phyloP scores from a whole-genome alignment of 2,329 filamentous ascomycete genomes.

The Microdochium nivale region DNA sequence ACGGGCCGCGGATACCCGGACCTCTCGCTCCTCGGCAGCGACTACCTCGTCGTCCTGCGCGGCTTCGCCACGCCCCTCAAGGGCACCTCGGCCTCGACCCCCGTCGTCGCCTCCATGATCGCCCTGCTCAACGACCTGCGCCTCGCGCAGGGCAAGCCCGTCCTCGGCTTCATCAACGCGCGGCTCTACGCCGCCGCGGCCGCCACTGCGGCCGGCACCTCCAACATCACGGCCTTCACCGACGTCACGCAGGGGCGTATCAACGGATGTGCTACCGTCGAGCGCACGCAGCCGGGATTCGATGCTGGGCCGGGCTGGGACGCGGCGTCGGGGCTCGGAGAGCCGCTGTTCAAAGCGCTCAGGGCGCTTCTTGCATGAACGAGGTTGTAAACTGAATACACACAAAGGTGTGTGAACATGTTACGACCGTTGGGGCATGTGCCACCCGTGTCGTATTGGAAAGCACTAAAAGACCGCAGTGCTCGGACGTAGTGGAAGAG shows the following conservation, averaged over 20 bases:
- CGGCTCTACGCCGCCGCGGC: slow-evolving; percentile 32
- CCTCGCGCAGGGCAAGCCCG: slow-evolving; percentile 31
- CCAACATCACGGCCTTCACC: slow-evolving; percentile 14
- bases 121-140: slow-evolving; percentile 47
- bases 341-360: slow-evolving; percentile 30
- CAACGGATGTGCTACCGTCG: slow-evolving; percentile 13
- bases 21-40: slow-evolving; percentile 36
- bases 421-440: too few relatives aligned
- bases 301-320: slow-evolving; percentile 35
- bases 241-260: slow-evolving; percentile 23
- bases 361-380: slow-evolving; percentile 1
- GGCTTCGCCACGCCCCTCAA: slow-evolving; percentile 16
- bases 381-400: too few relatives aligned
- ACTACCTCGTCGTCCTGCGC: slow-evolving; percentile 28
- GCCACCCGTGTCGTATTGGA: too few relatives aligned
- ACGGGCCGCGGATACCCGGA: slow-evolving; percentile 43
- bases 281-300: slow-evolving; percentile 24
- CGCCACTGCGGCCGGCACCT: not conserved
- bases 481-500: too few relatives aligned
- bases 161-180: slow-evolving; percentile 39
- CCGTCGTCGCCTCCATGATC: slow-evolving; percentile 45
- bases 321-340: slow-evolving; percentile 36
- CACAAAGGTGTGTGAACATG: too few relatives aligned
- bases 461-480: too few relatives aligned
- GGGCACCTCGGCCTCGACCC: slow-evolving; percentile 36